Evolutionary conservation across 2,329 filamentous ascomycete species (phyloP).

Genomic region (Arthrobotrys musiformis): DNA sequence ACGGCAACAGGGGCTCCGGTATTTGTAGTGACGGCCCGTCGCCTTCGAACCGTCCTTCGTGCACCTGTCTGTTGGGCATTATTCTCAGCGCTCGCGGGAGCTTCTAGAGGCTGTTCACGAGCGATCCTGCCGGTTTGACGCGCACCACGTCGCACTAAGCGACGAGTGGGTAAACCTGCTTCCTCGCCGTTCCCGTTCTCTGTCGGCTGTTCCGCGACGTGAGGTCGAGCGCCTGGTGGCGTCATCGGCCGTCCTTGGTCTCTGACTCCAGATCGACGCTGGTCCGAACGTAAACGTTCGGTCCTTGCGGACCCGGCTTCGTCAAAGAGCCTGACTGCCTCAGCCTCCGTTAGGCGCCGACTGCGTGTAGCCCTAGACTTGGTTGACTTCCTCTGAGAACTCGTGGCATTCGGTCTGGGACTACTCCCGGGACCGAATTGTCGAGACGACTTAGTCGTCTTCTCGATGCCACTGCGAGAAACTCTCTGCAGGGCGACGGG

Average conservation of each 20-base stretch:
- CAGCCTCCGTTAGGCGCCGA: background rate
- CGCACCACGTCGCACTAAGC: background rate
- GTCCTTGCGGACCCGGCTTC: background rate
- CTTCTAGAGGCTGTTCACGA: background rate
- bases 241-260: background rate
- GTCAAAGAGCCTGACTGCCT: background rate
- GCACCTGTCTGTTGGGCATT: background rate
- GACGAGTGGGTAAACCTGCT: background rate
- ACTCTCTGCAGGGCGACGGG: background rate
- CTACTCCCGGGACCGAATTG: constrained; percentile 13
- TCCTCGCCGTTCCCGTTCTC: background rate
- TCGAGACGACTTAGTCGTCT: constrained; percentile 8
- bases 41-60: background rate
- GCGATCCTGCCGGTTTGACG: background rate
- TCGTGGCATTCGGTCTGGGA: constrained; percentile 7
- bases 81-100: background rate
- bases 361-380: background rate
- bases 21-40: background rate
- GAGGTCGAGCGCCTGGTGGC: background rate
- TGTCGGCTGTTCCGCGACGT: background rate
- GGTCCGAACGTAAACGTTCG: background rate
- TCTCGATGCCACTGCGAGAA: constrained; percentile 4
- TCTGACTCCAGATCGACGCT: constrained; percentile 10
- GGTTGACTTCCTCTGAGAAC: constrained; percentile 18
- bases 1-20: background rate